A percentile compares a stretch with the other conserved stretches of the same genome.
phyloP scores from a whole-genome alignment of 306 rosid species.

The Vigna radiata region DNA sequence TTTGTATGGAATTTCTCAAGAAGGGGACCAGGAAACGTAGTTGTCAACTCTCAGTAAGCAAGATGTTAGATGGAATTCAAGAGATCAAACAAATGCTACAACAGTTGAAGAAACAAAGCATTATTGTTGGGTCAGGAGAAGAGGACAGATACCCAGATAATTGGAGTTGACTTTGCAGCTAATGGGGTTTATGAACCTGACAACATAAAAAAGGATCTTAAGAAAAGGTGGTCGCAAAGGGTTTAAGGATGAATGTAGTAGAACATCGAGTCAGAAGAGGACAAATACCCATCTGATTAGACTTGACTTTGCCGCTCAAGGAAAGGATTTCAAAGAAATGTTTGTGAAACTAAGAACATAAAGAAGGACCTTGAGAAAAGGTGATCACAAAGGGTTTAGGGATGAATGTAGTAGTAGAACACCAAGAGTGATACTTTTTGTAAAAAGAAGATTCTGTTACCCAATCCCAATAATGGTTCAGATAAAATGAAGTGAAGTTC shows the following conservation, averaged over 20 bases:
- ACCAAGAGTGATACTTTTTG: neutral
- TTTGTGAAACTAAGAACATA: neutral
- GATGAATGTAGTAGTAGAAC: neutral
- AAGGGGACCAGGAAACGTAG: neutral
- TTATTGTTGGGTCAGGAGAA: neutral
- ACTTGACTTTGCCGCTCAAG: neutral
- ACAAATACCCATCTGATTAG: neutral
- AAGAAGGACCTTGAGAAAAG: neutral
- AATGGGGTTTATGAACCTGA: too few relatives aligned
- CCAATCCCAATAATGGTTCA: neutral
- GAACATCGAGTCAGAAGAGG: neutral
- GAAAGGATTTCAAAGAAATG: too few relatives aligned
- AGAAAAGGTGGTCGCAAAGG: neutral
- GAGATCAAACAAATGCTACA: neutral
- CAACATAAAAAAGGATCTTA: neutral
- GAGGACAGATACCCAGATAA: neutral
- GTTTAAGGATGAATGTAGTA: neutral
- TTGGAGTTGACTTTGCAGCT: neutral
- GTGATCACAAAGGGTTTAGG: neutral
- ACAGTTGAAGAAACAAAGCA: neutral
- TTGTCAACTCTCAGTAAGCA: neutral
- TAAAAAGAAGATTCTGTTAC: neutral
- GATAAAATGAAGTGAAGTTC: neutral
- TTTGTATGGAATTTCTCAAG: neutral
- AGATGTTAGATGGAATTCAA: neutral